Evolutionary conservation across 345 rosid genomes (phyloP).

Genomic region (Bruguiera gymnorhiza): DNA sequence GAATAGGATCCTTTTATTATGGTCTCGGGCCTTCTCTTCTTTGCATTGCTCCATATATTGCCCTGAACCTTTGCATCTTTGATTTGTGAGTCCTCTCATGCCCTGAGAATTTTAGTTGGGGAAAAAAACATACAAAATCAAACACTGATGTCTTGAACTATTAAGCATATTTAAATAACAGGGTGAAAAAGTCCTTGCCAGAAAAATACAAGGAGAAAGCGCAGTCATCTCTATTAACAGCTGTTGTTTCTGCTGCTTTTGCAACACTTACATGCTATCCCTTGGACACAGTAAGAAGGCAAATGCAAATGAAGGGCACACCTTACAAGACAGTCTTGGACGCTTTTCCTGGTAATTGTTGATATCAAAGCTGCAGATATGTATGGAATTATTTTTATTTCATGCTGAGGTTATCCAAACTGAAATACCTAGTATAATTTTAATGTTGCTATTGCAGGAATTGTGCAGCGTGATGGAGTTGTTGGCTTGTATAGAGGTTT

Average conservation of each 20-base stretch:
- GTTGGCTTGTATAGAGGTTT: conserved; percentile 88
- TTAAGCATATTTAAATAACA: conserved; percentile 29
- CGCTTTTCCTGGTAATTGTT: conserved; percentile 62
- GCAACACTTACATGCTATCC: conserved; percentile 97
- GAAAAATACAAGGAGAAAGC: conserved; percentile 72
- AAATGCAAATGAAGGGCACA: conserved; percentile 93
- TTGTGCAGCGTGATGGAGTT: conserved; percentile 64
- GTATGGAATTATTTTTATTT: not conserved
- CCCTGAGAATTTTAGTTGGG: conserved; percentile 3
- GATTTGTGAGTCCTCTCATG: conserved; percentile 67
- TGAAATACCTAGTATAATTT: not conserved
- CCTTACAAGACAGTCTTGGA: conserved; percentile 86
- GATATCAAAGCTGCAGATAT: not conserved
- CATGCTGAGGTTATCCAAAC: not conserved
- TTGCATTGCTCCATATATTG: conserved; percentile 95
- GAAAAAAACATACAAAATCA: not conserved
- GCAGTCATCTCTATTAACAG: conserved; percentile 75
- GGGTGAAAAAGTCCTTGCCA: conserved; percentile 89
- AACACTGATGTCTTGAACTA: not conserved
- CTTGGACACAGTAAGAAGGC: conserved; percentile 90
- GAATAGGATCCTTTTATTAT: conserved; percentile 73
- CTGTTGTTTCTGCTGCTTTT: conserved; percentile 72
- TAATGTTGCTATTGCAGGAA: conserved; percentile 46
- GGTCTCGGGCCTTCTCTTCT: conserved; percentile 96
- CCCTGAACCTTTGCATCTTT: conserved; percentile 86